Conservation (phyloP, 2,329 filamentous ascomycete genomes). For the Ascosphaera aggregata region DNA sequence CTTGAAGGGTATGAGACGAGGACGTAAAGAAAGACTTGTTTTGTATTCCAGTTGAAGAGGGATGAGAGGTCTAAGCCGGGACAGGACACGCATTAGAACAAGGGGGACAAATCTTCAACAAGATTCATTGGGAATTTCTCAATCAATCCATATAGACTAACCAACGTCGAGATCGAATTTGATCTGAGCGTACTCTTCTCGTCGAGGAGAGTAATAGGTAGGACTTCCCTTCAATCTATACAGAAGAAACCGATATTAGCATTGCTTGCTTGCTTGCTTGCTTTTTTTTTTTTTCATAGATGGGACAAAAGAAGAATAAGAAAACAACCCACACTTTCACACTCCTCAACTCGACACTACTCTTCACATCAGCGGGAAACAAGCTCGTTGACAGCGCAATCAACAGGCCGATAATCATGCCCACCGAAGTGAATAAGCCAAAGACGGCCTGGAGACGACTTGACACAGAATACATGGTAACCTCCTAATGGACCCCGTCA, state of each 20-base stretch:
- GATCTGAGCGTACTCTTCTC: slow-evolving; percentile 89
- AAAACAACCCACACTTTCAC: slow-evolving; percentile 50
- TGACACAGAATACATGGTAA: slow-evolving; percentile 65
- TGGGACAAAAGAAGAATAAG: too few species aligned
- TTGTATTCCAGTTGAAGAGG: slow-evolving; percentile 98
- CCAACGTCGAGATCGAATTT: slow-evolving; percentile 74
- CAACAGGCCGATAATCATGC: slow-evolving; percentile 53
- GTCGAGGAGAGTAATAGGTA: slow-evolving; percentile 85
- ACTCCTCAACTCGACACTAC: slow-evolving; percentile 31
- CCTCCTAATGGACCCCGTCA: too few species aligned
- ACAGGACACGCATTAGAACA: neutral
- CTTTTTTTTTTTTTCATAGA: neutral
- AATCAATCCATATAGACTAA: slow-evolving; percentile 11
- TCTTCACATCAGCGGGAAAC: slow-evolving; percentile 28
- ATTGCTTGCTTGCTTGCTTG: too few species aligned
- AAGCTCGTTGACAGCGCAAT: slow-evolving; percentile 59
- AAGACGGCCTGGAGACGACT: slow-evolving; percentile 81
- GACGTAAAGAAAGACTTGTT: slow-evolving; percentile 92
- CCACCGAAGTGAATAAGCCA: slow-evolving; percentile 92
- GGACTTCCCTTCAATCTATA: slow-evolving; percentile 63
- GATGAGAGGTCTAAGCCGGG: slow-evolving; percentile 44
- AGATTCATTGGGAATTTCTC: too few species aligned
- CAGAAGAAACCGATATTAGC: neutral
- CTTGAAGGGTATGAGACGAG: slow-evolving; percentile 44
- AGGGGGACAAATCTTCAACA: too few species aligned